Base-by-base conservation (phyloP, 1,139 yeast genomes). In the Hyphopichia buzzinii region DNA sequence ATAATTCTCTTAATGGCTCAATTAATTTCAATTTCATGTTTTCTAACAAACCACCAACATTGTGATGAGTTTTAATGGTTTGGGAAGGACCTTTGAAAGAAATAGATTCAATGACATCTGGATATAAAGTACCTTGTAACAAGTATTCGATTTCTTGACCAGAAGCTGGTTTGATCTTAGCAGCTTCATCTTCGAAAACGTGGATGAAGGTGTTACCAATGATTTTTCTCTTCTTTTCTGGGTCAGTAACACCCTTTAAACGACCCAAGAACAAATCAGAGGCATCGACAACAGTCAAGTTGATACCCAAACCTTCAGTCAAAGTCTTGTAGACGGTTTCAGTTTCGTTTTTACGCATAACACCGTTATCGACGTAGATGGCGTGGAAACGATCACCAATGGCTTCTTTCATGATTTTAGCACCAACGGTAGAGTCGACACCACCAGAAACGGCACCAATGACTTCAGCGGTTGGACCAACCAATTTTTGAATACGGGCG, bases 391-490 rank as follows among this genome's bases (percentile, higher is more conserved):
- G 81, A 57, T 87, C 94, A 59, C 99, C 99, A 64, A 92, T 92
- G 47, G 98, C 98, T 69, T 87, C 96, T 48, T 89, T 84, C 95
- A 92, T 85, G 61, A 92, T 78, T 74, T 92, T 92, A 48, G 99
- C 97, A 48, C 97, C 99, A 44, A 94, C 98, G 33, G 99, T 92
- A 39, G 98, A 92, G 67, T 92, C 99, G 47, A 94, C 98, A 73
- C 99, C 98, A 57, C 99, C 99, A 42, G 97, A 87, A 52, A 92
- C 98, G 39, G 99, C 99, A 69, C 99, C 99, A 59, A 92, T 92
- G 47, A 94, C 99, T 69, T 92, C 97, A 40, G 96, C 98, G 42
- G 90, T 84, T 49, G 96, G 97, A 40, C 99, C 99, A 49, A 92
- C 97, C 52, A 90, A 74, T 43, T 79, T 74, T 66, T 87, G 79